These are phyloP conservation scores for Nemania sp. DNA, from an alignment of 2,329 filamentous ascomycete species.

Conservation along the genomic window DNA sequence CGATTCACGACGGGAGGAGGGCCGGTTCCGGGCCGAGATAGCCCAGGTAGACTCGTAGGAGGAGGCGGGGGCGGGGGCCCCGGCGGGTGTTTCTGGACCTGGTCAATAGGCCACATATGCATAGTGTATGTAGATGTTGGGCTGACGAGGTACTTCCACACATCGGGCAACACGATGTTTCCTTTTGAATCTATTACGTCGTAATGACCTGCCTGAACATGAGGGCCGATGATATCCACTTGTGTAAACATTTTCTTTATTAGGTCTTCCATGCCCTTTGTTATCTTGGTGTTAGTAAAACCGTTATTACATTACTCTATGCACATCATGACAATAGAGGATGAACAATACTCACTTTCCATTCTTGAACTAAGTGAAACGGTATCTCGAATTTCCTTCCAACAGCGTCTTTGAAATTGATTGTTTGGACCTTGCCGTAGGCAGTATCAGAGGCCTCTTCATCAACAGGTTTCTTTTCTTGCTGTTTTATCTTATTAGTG, in stretches of 20 bases:
- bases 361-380: conserved; percentile 6
- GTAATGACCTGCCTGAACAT: conserved; percentile 18
- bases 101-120: conserved; percentile 40
- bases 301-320: not conserved
- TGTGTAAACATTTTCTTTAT: conserved; percentile 21
- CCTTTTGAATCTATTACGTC: conserved; percentile 17
- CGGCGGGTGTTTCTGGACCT: too few relatives aligned
- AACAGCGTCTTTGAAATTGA: conserved; percentile 11
- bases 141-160: conserved; percentile 19
- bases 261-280: conserved; percentile 17
- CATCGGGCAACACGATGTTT: conserved; percentile 6
- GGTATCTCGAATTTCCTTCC: conserved; percentile 16
- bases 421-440: conserved; percentile 4
- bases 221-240: conserved; percentile 16
- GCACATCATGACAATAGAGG: not conserved
- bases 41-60: too few relatives aligned
- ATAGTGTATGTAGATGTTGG: conserved; percentile 13
- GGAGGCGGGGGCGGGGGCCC: too few relatives aligned
- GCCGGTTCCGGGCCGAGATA: too few relatives aligned
- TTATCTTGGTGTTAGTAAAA: conserved; percentile 1
- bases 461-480: not conserved
- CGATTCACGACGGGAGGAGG: too few relatives aligned
- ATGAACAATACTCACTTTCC: conserved; percentile 10
- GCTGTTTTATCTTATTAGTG: not conserved
- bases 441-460: not conserved